Percentiles rank a stretch among this genome's conserved stretches.
phyloP scores from a whole-genome alignment of 73 alveolate species.

The Paramecium sexaurelia region DNA sequence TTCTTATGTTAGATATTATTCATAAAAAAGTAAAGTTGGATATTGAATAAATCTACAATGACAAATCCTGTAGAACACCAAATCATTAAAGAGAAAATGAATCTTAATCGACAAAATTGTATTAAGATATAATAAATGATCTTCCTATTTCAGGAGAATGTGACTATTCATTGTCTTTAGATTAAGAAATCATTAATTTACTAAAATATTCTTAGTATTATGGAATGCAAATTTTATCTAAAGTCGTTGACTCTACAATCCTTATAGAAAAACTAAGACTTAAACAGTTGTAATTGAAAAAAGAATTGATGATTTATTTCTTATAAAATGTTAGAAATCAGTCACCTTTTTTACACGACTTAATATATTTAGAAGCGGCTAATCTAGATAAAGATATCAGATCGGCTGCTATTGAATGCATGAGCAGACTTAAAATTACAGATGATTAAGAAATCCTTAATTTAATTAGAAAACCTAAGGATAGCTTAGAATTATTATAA shows the following conservation, averaged over 20 bases:
- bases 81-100: background rate
- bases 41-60: background rate
- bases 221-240: background rate
- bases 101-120: slow-evolving; percentile 6
- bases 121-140: background rate
- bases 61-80: background rate
- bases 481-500: background rate
- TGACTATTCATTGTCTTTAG: background rate
- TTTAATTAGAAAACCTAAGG: background rate
- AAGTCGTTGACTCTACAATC: background rate
- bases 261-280: background rate
- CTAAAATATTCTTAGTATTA: background rate
- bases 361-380: background rate
- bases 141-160: background rate
- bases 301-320: background rate
- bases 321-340: background rate
- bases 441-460: slow-evolving; percentile 23
- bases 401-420: slow-evolving; percentile 1
- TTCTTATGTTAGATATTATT: background rate
- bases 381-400: slow-evolving; percentile 37
- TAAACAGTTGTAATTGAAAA: background rate
- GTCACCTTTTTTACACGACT: background rate
- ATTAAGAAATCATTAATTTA: background rate
- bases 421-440: background rate
- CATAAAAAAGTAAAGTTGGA: slow-evolving; percentile 19